phyloP scores from a whole-genome alignment of 345 rosid genomes.

The Trapa bicornis region DNA sequence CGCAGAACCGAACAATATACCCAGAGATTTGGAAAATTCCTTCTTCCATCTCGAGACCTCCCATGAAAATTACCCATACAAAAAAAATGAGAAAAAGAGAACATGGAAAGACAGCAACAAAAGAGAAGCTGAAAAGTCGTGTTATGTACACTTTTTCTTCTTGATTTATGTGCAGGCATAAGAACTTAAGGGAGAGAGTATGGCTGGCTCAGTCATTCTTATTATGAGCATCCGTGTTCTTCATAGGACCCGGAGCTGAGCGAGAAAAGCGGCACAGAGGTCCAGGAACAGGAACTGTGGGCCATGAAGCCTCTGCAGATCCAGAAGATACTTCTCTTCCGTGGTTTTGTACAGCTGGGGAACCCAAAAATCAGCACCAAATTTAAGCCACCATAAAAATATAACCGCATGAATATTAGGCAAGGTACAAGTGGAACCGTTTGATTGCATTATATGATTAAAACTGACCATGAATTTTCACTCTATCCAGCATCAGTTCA shows the following conservation, averaged over 20 bases:
- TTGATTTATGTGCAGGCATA: constrained; percentile 9
- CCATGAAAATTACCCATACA: constrained; percentile 1
- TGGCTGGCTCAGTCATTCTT: constrained; percentile 5
- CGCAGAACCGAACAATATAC: neutral
- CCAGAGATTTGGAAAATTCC: neutral
- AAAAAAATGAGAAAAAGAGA: neutral
- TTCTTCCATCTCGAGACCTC: neutral
- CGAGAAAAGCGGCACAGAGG: constrained; percentile 93
- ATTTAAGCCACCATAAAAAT: neutral
- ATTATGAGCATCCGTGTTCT: neutral
- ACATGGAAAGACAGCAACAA: neutral
- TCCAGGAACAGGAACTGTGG: constrained; percentile 93
- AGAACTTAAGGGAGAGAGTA: neutral
- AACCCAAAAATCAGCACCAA: neutral
- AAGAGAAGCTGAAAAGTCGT: constrained; percentile 1
- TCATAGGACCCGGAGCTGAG: constrained; percentile 79
- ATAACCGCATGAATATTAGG: neutral
- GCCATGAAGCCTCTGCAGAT: constrained; percentile 84
- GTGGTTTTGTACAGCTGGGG: constrained; percentile 82
- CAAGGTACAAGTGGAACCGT: neutral
- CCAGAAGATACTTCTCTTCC: constrained; percentile 80
- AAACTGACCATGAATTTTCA: neutral
- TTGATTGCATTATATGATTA: neutral
- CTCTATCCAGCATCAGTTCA: neutral
- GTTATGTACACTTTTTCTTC: constrained; percentile 6